Evolutionary conservation across 768 basidiomycete genomes (phyloP).

Genomic region (Lentinula guzmanii): DNA sequence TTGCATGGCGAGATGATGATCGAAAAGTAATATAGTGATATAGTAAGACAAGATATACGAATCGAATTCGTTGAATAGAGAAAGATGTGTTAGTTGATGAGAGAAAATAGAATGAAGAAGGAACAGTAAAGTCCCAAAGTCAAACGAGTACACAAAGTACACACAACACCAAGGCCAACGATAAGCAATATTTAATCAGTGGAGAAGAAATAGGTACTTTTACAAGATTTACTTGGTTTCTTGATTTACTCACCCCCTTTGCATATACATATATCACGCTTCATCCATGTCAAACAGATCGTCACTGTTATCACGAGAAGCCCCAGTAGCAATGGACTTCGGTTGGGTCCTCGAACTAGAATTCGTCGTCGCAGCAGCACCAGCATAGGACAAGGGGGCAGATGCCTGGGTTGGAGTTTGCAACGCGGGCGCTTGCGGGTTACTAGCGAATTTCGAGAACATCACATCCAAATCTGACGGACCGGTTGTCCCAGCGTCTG

Average conservation of each 20-base stretch:
- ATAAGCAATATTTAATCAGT: neutral
- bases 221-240: neutral
- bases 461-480: neutral
- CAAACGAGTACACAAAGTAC: neutral
- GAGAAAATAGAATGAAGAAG: neutral
- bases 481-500: neutral
- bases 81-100: neutral
- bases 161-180: neutral
- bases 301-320: neutral
- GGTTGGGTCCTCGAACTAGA: neutral
- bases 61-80: neutral
- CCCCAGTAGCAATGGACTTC: neutral
- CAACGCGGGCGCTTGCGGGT: neutral
- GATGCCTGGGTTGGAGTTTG: neutral
- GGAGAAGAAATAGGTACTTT: conserved; percentile 2
- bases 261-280: conserved; percentile 12
- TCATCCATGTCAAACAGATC: conserved; percentile 67
- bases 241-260: neutral
- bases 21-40: neutral
- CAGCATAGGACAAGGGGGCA: neutral
- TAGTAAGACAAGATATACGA: neutral
- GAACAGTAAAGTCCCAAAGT: neutral
- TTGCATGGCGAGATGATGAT: neutral
- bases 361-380: neutral
- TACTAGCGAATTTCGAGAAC: neutral